Base-by-base conservation (phyloP, 169 alveolate genomes). In the Plasmodium coatneyi region DNA sequence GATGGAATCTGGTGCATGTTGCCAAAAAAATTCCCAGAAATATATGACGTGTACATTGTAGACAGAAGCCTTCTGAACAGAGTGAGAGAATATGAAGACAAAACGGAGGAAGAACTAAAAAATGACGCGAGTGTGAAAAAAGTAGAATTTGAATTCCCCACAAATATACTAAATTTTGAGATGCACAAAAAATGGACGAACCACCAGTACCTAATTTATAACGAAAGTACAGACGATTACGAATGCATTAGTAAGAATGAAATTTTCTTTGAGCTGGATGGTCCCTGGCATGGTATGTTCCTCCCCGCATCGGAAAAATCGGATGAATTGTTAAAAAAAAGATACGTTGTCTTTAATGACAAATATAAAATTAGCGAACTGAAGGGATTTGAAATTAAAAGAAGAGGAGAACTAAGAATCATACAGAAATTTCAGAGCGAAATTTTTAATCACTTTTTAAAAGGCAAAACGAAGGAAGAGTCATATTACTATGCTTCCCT, bases 1-100 rank as follows among this genome's bases (percentile, higher is more conserved):
- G 99, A 99, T 96, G 99, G 99, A 66, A 98, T 99, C 66, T 99
- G 99, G 99, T 97, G 99, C 78, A 97, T 99, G 95, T 93, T 98
- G 34, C 99, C 99, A 12, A 95, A 97, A 52, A 98, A 98, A 19
- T 99, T 99, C 96, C 99, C 99, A 34, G 97, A 96, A 36, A 96
- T 96, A 56, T 81, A 95, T 30, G 97, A 96, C 56, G 87, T 95
- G 14, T 79, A 41, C 28, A 83, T 93, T n/a, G 39, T 82, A 16
- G 91, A 82, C 28, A 82, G 28, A 72, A 46, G 71, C 19, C 70
- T 1, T 19, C 9, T 81, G 43, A 71, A 90, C 71, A 90, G 46
- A 36, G 22, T 66, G n/a, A 90, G 76, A 19, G 25, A 82, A 6
- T 95, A 92, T 71, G 96, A 92, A 79, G 70, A 49, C 19, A 93